Percentiles rank a stretch among this genome's conserved stretches.
Evolutionary conservation across 75 land plant species (phyloP).

Genomic region (Larix kaempferi): DNA sequence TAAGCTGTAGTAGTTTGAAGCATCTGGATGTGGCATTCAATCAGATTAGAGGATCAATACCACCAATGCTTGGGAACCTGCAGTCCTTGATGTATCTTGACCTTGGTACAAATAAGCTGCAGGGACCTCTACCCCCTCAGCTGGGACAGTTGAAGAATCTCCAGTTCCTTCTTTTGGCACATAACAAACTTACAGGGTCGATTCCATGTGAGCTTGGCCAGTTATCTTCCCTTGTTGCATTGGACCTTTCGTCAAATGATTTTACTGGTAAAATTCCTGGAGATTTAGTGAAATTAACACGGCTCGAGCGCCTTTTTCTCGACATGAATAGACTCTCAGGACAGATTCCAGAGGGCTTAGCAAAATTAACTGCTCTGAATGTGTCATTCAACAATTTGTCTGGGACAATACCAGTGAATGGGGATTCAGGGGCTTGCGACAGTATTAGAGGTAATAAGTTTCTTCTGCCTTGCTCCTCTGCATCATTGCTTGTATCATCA

Average conservation of each 20-base stretch:
- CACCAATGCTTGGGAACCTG: slow-evolving; percentile 35
- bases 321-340: slow-evolving; percentile 65
- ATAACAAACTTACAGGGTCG: slow-evolving; percentile 49
- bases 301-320: slow-evolving; percentile 30
- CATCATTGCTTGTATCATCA: slow-evolving; percentile 19
- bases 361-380: slow-evolving; percentile 47
- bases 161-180: slow-evolving; percentile 44
- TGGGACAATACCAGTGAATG: slow-evolving; percentile 55
- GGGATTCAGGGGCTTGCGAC: slow-evolving; percentile 25
- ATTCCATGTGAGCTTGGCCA: slow-evolving; percentile 58
- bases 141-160: slow-evolving; percentile 37
- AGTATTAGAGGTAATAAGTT: slow-evolving; percentile 45
- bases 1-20: slow-evolving; percentile 32
- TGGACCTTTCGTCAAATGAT: slow-evolving; percentile 65
- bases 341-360: slow-evolving; percentile 53
- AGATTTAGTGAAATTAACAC: slow-evolving; percentile 34
- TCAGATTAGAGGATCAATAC: slow-evolving; percentile 43
- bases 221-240: slow-evolving; percentile 29
- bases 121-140: slow-evolving; percentile 47
- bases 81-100: slow-evolving; percentile 36
- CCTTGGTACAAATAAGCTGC: slow-evolving; percentile 46
- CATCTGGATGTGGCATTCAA: slow-evolving; percentile 53
- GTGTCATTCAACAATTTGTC: slow-evolving; percentile 82
- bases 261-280: slow-evolving; percentile 65
- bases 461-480: slow-evolving; percentile 37